Conservation (phyloP, 495 filamentous ascomycete species). For the Monascus purpureus region DNA sequence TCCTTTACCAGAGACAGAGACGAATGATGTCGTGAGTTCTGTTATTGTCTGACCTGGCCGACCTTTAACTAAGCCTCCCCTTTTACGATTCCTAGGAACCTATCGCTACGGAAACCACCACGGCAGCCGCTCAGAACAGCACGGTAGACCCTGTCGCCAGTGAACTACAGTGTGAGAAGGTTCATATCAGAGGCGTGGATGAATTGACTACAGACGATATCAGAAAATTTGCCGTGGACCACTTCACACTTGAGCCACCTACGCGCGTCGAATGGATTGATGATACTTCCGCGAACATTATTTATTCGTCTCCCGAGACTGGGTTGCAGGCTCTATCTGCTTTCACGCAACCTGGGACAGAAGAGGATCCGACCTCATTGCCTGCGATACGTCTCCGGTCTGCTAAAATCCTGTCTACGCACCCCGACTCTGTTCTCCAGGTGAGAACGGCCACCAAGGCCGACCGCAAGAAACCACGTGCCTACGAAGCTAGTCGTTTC, state of each 20-base stretch:
- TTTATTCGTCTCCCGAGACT: slow-evolving; percentile 56
- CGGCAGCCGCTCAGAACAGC: slow-evolving; percentile 6
- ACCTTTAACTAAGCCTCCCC: background rate
- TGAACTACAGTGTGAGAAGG: slow-evolving; percentile 40
- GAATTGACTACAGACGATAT: slow-evolving; percentile 67
- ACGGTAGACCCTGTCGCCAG: slow-evolving; percentile 14
- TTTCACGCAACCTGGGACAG: slow-evolving; percentile 36
- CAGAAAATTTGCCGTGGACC: slow-evolving; percentile 49
- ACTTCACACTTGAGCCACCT: slow-evolving; percentile 41
- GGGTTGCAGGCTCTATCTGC: slow-evolving; percentile 59
- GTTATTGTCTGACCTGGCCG: no score
- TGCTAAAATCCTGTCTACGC: slow-evolving; percentile 49
- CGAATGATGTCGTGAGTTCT: slow-evolving; percentile 20
- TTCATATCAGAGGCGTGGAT: slow-evolving; percentile 74
- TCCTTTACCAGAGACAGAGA: slow-evolving; percentile 25
- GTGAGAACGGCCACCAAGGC: slow-evolving; percentile 58
- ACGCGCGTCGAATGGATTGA: slow-evolving; percentile 83
- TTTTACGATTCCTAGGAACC: slow-evolving; percentile 11
- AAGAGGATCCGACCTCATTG: slow-evolving; percentile 22
- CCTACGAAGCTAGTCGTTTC: slow-evolving; percentile 69
- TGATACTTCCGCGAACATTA: slow-evolving; percentile 75
- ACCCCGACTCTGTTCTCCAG: slow-evolving; percentile 54
- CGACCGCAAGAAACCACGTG: slow-evolving; percentile 66
- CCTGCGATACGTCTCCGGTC: slow-evolving; percentile 37
- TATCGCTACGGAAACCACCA: slow-evolving; percentile 3